Conservation (phyloP, 2,329 filamentous ascomycete species). For the Fusarium nanum region DNA sequence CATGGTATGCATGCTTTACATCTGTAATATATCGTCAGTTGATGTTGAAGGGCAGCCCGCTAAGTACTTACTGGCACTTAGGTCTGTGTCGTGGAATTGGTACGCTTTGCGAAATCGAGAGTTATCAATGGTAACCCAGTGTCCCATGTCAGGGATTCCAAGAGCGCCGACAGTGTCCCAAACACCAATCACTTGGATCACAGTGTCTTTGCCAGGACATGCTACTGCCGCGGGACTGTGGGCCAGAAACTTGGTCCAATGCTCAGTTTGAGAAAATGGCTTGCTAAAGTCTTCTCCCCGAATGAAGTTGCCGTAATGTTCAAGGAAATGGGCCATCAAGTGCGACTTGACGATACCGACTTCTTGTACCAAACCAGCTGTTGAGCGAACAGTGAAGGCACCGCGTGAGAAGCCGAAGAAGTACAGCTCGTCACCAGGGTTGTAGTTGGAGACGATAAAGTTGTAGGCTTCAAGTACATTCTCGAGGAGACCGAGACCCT, state of each 20-base stretch:
- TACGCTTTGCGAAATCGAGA: constrained; percentile 1
- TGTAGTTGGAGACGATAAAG: constrained; percentile 50
- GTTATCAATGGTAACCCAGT: background rate
- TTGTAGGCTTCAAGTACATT: constrained; percentile 49
- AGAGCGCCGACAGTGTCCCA: constrained; percentile 18
- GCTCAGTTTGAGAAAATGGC: background rate
- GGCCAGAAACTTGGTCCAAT: background rate
- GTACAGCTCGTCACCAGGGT: constrained; percentile 40
- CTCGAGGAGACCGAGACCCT: constrained; percentile 40
- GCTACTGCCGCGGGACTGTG: background rate
- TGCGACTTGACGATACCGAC: constrained; percentile 39
- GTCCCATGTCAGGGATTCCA: constrained; percentile 9
- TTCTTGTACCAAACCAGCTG: constrained; percentile 38
- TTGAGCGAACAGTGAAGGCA: constrained; percentile 50
- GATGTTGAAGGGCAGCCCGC: accelerated
- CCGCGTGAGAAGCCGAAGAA: constrained; percentile 50
- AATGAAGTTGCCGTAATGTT: constrained; percentile 9
- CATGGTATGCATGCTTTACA: constrained; percentile 18
- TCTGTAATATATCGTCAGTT: background rate
- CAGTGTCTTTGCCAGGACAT: background rate
- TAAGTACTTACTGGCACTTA: constrained; percentile 1
- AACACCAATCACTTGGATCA: constrained; percentile 13
- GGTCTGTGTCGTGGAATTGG: constrained; percentile 12
- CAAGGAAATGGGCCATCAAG: constrained; percentile 27
- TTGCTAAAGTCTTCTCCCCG: constrained; percentile 11